Base-by-base conservation (phyloP, 2,329 filamentous ascomycete species). In the Aureobasidium pullulans region DNA sequence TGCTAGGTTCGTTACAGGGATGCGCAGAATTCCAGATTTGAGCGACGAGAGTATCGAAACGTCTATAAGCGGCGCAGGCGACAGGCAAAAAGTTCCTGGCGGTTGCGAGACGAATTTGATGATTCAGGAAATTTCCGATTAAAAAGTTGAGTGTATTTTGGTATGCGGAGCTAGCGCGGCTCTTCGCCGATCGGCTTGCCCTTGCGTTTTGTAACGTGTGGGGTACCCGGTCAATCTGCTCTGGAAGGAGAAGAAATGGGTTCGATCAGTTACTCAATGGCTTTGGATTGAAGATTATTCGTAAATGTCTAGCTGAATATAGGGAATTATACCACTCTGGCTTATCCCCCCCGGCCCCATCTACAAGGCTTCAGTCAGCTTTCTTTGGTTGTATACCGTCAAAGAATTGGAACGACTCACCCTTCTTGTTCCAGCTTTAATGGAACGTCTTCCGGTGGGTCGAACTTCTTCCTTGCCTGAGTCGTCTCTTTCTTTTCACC, bases 401-500 rank as follows among this genome's bases (percentile, higher is more conserved):
- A 16, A 15, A 31, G 10, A 4, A 19, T 34, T 9, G 6, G 7
- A 10, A 47, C 16, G 8, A 64, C 64, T 63, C 60, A 65, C 64
- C 63, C 63, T 58, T 65, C 64, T 44, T 64, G 60, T 46, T 65
- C 63, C 36, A 65, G 57, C 31, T 63, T 62, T 28, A 61, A 50
- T 28, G 50, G 60, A 29, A 32, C 46, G 29, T 61, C 59, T 31
- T 49, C 52, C 19, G 32, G 29, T 34, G 64, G 60, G 62, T 69
- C 65, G 36, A 69, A 67, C 47, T 69, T 58, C 66, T 69, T 23
- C 64, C 65, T n/a, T 64, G 65, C 16, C 63, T 65, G 31, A 67
- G 50, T 62, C 2, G 62, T 66, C 62, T 69, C 68, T 46, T 67
- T 66, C 28, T 57, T 57, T 28, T 57, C 48, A 9, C 43, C 49